These are phyloP conservation scores for Pistacia atlantica DNA, from an alignment of 345 rosid genomes.

Conservation along the genomic window DNA sequence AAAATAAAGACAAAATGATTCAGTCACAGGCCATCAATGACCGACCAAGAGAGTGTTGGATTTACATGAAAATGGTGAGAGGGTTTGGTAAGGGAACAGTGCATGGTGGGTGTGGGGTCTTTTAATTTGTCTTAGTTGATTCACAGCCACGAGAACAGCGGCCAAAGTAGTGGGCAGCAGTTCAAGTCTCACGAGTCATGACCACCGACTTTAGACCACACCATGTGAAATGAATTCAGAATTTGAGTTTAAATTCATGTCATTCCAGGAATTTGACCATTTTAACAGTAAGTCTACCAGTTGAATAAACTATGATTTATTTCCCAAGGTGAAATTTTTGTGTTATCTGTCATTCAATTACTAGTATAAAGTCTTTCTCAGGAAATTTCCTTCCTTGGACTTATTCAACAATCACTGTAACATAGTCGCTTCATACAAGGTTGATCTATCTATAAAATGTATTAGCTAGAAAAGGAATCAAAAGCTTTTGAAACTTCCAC, in stretches of 20 bases:
- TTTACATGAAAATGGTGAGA: not conserved
- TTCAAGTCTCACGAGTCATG: not conserved
- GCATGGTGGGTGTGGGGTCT: not conserved
- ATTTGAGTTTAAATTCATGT: too few species aligned
- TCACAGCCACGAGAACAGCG: not conserved
- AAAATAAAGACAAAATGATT: not conserved
- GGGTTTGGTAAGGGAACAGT: not conserved
- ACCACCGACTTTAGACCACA: constrained; percentile 3
- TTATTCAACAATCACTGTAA: not conserved
- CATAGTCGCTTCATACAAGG: not conserved
- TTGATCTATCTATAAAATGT: too few species aligned
- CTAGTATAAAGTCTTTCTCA: not conserved
- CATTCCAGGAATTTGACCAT: too few species aligned
- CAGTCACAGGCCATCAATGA: not conserved
- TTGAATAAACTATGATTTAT: too few species aligned
- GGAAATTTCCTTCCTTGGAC: not conserved
- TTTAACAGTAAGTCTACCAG: too few species aligned
- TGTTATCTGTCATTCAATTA: not conserved
- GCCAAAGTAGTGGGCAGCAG: not conserved
- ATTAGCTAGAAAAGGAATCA: not conserved
- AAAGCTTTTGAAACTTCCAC: not conserved
- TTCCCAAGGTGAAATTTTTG: too few species aligned
- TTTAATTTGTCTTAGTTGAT: not conserved
- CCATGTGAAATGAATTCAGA: not conserved
- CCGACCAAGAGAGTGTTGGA: not conserved